Percentiles rank a stretch among this genome's conserved stretches.
phyloP scores from a whole-genome alignment of 805 yeast species.

The Saccharomycopsis oosterbeekiorum region DNA sequence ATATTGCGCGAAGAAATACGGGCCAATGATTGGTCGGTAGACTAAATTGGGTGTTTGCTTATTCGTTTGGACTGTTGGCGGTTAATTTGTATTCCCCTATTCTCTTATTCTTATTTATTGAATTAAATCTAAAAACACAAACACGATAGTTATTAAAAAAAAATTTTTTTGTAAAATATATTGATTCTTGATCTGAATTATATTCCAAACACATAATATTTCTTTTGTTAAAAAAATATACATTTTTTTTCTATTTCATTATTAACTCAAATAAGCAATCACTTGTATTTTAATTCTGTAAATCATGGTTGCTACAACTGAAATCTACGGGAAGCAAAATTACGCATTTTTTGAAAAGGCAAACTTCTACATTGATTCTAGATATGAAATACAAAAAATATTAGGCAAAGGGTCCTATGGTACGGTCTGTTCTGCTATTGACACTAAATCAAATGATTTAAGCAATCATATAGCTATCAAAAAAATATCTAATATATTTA shows the following conservation, averaged over 20 bases:
- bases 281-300: neutral
- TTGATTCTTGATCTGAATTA: no score
- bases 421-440: conserved; percentile 67
- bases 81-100: neutral
- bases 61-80: neutral
- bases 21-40: no score
- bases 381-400: conserved; percentile 47
- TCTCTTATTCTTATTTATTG: neutral
- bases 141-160: no score
- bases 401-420: conserved; percentile 87
- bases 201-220: no score
- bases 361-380: conserved; percentile 50
- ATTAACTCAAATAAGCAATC: no score
- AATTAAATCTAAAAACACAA: no score
- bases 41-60: no score
- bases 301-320: neutral
- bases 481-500: conserved; percentile 63
- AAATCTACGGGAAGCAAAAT: conserved; percentile 14
- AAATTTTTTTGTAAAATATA: no score
- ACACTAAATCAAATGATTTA: conserved; percentile 24
- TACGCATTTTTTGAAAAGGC: conserved; percentile 37
- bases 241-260: no score
- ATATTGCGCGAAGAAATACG: no score
- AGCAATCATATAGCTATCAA: conserved; percentile 56
- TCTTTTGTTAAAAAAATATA: no score